Conservation (phyloP, 371 early-diverging fungal genomes). For the Syncephalis plumigaleata region DNA sequence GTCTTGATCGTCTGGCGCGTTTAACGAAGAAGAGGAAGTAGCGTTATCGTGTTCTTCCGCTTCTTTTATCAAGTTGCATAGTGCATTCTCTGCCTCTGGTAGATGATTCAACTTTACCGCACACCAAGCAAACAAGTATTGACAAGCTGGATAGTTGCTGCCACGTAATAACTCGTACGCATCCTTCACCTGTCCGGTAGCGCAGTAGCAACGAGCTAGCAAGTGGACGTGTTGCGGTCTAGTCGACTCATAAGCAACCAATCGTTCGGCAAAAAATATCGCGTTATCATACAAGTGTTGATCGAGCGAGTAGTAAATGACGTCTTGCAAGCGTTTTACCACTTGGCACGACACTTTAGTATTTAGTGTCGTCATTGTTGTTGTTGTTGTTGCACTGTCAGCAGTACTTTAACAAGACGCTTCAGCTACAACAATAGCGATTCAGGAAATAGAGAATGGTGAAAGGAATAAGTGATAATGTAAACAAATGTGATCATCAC, state of each 20-base stretch:
- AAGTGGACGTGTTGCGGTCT: constrained; percentile 18
- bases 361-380: too few species aligned
- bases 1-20: too few species aligned
- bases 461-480: too few species aligned
- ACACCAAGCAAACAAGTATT: constrained; percentile 21
- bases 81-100: constrained; percentile 1
- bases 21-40: too few species aligned
- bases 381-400: too few species aligned
- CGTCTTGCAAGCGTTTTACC: background rate
- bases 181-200: constrained; percentile 15
- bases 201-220: constrained; percentile 20
- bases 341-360: too few species aligned
- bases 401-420: too few species aligned
- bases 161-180: constrained; percentile 14
- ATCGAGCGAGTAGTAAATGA: constrained; percentile 22
- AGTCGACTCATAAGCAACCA: constrained; percentile 19
- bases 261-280: constrained; percentile 21
- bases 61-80: constrained; percentile 1
- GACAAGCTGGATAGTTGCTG: constrained; percentile 12
- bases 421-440: too few species aligned
- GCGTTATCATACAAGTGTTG: constrained; percentile 21
- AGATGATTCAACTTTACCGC: constrained; percentile 14
- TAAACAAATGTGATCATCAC: too few species aligned
- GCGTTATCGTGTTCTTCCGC: too few species aligned
- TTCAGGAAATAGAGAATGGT: too few species aligned